Evolutionary conservation across 768 basidiomycete species (phyloP).

Genomic region (Gymnopilus dilepis): DNA sequence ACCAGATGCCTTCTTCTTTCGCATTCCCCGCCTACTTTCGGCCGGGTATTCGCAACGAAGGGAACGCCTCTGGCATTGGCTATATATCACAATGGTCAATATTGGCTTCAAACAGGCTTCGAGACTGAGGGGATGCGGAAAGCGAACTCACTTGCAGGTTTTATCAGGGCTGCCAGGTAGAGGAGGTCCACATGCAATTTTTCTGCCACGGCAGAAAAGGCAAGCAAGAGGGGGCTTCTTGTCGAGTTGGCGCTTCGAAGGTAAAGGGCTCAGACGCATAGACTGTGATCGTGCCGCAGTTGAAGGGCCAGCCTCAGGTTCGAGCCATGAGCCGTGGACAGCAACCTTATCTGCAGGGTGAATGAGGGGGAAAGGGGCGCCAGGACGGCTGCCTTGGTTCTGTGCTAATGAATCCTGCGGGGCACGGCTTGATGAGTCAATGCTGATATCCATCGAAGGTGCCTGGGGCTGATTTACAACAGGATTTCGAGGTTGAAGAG

Average conservation of each 20-base stretch:
- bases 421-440: not conserved
- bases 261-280: conserved; percentile 33
- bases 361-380: conserved; percentile 1
- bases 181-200: conserved; percentile 73
- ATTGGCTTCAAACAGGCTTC: not conserved
- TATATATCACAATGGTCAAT: conserved; percentile 39
- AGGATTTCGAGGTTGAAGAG: not conserved
- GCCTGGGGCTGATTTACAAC: not conserved
- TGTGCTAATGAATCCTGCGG: not conserved
- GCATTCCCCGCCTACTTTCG: conserved; percentile 73
- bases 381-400: not conserved
- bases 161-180: conserved; percentile 55
- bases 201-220: conserved; percentile 68
- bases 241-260: conserved; percentile 36
- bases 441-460: not conserved
- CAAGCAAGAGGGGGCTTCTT: conserved; percentile 71
- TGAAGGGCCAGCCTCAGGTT: conserved; percentile 8
- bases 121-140: conserved; percentile 3
- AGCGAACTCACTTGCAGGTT: conserved; percentile 66
- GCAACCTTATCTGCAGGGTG: conserved; percentile 7
- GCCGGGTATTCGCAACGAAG: conserved; percentile 74
- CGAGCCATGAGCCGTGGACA: conserved; percentile 2
- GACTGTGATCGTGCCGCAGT: conserved; percentile 7
- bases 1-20: conserved; percentile 48
- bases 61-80: conserved; percentile 75